phyloP scores from a whole-genome alignment of 371 early-diverging fungal genomes.

The Mucor lusitanicus region DNA sequence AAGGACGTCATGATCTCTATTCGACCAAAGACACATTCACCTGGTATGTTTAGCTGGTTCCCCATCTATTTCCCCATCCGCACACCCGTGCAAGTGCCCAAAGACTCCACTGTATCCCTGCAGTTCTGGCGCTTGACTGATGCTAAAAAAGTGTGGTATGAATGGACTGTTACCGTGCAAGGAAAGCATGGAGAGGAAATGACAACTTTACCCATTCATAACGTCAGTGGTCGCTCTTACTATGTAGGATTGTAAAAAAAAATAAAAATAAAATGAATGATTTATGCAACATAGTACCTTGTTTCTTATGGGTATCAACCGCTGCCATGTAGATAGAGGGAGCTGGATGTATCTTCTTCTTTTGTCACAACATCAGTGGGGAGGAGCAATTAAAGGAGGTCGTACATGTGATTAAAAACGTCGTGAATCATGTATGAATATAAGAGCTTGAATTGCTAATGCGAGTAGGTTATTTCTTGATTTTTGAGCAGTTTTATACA shows the following conservation, averaged over 20 bases:
- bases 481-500: too few relatives aligned
- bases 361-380: too few relatives aligned
- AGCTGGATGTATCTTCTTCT: too few relatives aligned
- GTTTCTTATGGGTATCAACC: too few relatives aligned
- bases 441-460: too few relatives aligned
- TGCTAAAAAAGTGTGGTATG: conserved; percentile 90
- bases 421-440: too few relatives aligned
- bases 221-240: conserved; percentile 56
- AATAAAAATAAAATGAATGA: not conserved
- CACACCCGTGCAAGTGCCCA: conserved; percentile 70
- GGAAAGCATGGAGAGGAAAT: conserved; percentile 27
- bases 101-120: conserved; percentile 59
- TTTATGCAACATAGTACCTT: too few relatives aligned
- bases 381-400: too few relatives aligned
- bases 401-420: too few relatives aligned
- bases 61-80: conserved; percentile 92
- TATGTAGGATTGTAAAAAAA: conserved; percentile 52
- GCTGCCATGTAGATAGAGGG: too few relatives aligned
- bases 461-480: too few relatives aligned
- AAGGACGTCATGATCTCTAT: conserved; percentile 84
- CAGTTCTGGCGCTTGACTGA: conserved; percentile 86
- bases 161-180: conserved; percentile 72
- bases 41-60: conserved; percentile 97
- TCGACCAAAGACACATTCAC: conserved; percentile 82
- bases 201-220: conserved; percentile 49